These are phyloP conservation scores for Samsoniella hepiali DNA, from an alignment of 2,329 filamentous ascomycete species.

Conservation along the genomic window DNA sequence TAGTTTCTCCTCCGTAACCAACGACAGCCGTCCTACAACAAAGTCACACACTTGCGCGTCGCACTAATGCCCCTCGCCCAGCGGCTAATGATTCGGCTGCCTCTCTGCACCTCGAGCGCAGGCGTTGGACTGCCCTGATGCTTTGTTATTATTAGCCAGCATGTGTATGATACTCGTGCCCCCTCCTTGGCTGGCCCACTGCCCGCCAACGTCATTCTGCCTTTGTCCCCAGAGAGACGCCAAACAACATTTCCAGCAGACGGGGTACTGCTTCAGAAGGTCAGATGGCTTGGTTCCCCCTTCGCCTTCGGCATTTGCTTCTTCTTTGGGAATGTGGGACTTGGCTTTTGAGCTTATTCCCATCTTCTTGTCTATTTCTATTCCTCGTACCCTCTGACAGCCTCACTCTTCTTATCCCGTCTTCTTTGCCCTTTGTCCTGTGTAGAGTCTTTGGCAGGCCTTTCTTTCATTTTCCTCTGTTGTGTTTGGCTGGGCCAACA, in stretches of 20 bases:
- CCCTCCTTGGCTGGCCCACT: neutral
- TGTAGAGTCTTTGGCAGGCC: neutral
- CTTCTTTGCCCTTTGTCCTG: slow-evolving; percentile 3
- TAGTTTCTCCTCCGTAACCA: neutral
- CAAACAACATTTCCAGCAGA: slow-evolving; percentile 2
- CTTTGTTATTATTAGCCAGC: slow-evolving; percentile 15
- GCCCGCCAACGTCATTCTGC: neutral
- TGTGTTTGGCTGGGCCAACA: slow-evolving; percentile 17
- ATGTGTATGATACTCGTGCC: neutral
- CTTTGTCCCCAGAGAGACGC: neutral
- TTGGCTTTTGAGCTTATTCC: slow-evolving; percentile 1
- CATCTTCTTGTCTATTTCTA: slow-evolving; percentile 13
- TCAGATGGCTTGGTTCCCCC: slow-evolving; percentile 1
- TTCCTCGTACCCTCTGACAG: neutral
- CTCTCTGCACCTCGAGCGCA: neutral
- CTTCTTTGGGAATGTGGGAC: neutral
- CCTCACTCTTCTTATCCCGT: neutral
- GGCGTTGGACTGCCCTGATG: neutral
- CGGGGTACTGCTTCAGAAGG: slow-evolving; percentile 12
- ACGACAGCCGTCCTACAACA: neutral
- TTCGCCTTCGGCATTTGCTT: neutral
- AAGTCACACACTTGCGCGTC: slow-evolving; percentile 1
- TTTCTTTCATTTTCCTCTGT: slow-evolving; percentile 8
- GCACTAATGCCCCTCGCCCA: neutral
- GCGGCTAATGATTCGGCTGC: neutral